These are phyloP conservation scores for Neurospora sp. DNA, from an alignment of 495 filamentous ascomycete species.

Conservation along the genomic window DNA sequence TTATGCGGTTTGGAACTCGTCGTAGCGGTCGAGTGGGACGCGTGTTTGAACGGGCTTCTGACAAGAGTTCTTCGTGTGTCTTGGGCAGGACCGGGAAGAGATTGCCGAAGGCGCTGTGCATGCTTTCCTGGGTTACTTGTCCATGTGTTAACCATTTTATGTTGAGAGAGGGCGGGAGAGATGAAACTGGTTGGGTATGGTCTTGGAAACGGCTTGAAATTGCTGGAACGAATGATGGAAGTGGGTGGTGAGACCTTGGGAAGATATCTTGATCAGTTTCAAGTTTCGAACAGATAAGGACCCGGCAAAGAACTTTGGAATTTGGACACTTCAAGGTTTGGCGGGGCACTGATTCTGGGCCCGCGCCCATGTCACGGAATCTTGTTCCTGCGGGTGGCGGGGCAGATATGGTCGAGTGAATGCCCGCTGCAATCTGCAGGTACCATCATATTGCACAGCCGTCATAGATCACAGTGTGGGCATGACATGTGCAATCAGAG, in stretches of 20 bases:
- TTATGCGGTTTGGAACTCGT: background rate
- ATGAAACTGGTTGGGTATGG: background rate
- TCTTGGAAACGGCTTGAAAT: background rate
- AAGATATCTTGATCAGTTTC: background rate
- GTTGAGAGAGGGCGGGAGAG: background rate
- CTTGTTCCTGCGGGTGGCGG: background rate
- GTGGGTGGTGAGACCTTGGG: background rate
- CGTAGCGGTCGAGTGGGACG: background rate
- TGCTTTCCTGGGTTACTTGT: background rate
- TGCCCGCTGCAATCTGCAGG: background rate
- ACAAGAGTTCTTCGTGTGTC: background rate
- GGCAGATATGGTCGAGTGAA: background rate
- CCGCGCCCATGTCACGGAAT: background rate
- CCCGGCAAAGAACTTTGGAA: background rate
- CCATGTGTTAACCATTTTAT: background rate
- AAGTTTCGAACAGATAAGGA: background rate
- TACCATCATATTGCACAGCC: background rate
- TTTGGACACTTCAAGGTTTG: background rate
- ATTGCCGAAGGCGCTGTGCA: accelerated
- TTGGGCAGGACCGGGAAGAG: background rate
- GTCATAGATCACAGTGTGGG: background rate
- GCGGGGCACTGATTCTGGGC: background rate
- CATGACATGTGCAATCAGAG: background rate
- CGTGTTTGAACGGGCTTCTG: background rate
- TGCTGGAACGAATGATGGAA: background rate